Evolutionary conservation across 192 early-diverging fungal genomes (phyloP).

Genomic region (Kickxella alabastrina): DNA sequence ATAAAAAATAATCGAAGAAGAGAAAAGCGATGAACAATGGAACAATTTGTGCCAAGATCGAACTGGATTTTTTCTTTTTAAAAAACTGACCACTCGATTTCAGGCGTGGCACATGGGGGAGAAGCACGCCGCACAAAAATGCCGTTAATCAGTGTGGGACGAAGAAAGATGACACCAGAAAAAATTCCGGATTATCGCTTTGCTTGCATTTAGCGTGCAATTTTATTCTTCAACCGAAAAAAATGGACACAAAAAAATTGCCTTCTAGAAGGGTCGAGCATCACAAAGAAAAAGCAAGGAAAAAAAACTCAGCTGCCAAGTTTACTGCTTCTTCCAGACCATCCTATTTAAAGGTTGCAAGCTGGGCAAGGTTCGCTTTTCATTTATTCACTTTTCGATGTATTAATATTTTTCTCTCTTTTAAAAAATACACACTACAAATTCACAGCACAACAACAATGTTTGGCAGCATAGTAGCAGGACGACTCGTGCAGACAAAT

Average conservation of each 20-base stretch:
- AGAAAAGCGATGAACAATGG: background rate
- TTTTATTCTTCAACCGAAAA: no score
- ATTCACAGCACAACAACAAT: no score
- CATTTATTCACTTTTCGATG: background rate
- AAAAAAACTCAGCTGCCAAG: no score
- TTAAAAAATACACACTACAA: no score
- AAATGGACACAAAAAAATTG: background rate
- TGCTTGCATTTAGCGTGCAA: background rate
- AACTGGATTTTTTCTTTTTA: no score
- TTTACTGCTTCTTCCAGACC: no score
- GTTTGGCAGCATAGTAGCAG: constrained; percentile 93
- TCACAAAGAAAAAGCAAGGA: background rate
- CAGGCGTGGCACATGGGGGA: no score
- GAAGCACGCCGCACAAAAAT: no score
- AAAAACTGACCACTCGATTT: no score
- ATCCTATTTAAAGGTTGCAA: background rate
- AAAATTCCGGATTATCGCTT: background rate
- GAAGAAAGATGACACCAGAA: no score
- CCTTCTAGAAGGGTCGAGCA: background rate
- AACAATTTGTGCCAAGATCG: no score
- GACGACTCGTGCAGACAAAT: constrained; percentile 88
- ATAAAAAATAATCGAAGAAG: background rate
- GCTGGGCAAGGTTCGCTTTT: background rate
- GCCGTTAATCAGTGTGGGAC: no score
- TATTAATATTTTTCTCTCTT: background rate